Conservation (phyloP, 805 yeast species). For the Saccharomycopsis sp. region DNA sequence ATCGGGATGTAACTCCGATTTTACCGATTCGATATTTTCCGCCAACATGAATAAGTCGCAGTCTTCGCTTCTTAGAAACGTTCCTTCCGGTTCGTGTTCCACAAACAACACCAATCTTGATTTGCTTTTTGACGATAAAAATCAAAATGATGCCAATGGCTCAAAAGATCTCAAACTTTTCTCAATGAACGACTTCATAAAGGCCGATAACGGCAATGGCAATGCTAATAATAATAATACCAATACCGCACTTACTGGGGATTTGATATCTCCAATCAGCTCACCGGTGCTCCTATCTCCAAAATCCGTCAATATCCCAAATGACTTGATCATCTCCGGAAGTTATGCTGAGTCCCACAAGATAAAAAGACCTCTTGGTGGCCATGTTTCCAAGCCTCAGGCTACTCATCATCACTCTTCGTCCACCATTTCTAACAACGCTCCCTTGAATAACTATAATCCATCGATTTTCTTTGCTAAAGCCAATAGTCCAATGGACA, state of each 20-base stretch:
- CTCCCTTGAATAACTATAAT: background rate
- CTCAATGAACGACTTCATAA: background rate
- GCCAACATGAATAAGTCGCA: background rate
- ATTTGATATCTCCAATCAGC: slow-evolving; percentile 5
- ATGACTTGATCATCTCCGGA: background rate
- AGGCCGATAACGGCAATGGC: background rate
- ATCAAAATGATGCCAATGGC: background rate
- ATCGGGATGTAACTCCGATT: background rate
- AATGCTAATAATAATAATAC: background rate
- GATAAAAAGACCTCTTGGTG: background rate
- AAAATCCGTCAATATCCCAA: background rate
- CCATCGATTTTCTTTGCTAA: background rate
- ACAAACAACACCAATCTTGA: background rate
- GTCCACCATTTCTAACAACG: background rate
- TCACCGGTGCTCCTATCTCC: slow-evolving; percentile 5
- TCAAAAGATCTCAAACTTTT: background rate
- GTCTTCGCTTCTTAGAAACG: background rate
- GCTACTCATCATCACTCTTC: background rate
- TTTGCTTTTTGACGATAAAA: slow-evolving; percentile 3
- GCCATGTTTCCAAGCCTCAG: background rate
- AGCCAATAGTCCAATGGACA: background rate
- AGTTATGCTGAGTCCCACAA: background rate
- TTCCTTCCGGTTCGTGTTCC: background rate
- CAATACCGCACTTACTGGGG: background rate
- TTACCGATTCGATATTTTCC: background rate